Evolutionary conservation across 2,329 filamentous ascomycete species (phyloP), one percentile per base, ranked within the genome.

Genomic region (Dryadomyces sulphureus): DNA sequence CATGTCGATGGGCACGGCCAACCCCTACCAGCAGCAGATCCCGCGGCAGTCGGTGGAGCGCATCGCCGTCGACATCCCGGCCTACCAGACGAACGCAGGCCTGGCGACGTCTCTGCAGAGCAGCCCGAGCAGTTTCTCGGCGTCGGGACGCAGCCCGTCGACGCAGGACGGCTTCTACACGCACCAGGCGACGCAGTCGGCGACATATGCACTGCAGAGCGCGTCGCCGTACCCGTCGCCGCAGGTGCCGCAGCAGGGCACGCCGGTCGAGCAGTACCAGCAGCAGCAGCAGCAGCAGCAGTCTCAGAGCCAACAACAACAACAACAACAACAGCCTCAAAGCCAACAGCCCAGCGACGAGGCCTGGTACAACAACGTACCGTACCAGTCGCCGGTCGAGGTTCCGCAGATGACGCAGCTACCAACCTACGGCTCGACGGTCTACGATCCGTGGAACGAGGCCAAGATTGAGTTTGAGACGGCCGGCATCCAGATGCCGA

Each of bases 391-490:
- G 11, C 73, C 73, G 0, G 69, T 75, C n/a, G 73, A 73, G 55
- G 70, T 77, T 38, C 59, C 69, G 39, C 71, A 68, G 41, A 73
- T 77, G 45, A 66, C 72, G 17, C 66, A 70, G 50, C 53, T 75
- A 5, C 69, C 70, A 12, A 60, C 67, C 7, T 77, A 69, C 48
- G 65, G 66, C 6, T 62, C 67, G 17, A 63, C 61, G n/a, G 62
- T 72, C 16, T 72, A 71, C 51, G 70, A 74, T 51, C 60, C 70
- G 2, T 79, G 73, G 66, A 60, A 55, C 14, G 51, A 50, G 7
- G 64, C 66, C 38, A 79, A 79, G 62, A 60, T 74, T 21, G 75
- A 78, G 52, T 76, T 68, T 47, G 73, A 74, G 36, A 74, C 78
- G 50, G 65, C 70, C 19, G 65, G 68, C 9, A 68, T 78, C 62